Percentiles rank a stretch among this genome's conserved stretches.
Conservation (phyloP, 805 yeast species). For the Suhomyces canberraensis region DNA sequence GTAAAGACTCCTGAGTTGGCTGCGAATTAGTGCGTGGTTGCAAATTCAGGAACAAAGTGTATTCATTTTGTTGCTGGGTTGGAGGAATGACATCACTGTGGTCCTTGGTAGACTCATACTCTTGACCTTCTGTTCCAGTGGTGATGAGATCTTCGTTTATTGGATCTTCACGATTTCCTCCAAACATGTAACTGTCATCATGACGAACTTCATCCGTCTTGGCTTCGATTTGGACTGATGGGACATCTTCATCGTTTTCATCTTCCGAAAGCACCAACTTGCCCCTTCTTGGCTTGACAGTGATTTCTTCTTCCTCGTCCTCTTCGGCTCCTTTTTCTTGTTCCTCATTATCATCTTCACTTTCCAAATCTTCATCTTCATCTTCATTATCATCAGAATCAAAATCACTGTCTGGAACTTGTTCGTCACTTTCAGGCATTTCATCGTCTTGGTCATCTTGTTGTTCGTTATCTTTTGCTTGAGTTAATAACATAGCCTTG, state of each 20-base stretch:
- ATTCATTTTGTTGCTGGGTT: not conserved
- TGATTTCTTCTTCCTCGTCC: not conserved
- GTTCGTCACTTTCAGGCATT: conserved; percentile 15
- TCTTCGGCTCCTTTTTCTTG: conserved; percentile 15
- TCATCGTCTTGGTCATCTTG: conserved; percentile 21
- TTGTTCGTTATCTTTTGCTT: conserved; percentile 7
- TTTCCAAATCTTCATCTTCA: not conserved
- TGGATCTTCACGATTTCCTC: conserved; percentile 12
- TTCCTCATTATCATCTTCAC: conserved; percentile 9
- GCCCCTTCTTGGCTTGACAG: conserved; percentile 5
- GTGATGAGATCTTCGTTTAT: conserved; percentile 13
- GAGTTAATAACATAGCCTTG: conserved; percentile 27
- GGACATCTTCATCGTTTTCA: conserved; percentile 16
- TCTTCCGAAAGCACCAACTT: conserved; percentile 8
- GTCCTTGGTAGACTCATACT: not conserved
- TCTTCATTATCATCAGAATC: conserved; percentile 10
- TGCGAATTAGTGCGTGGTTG: conserved; percentile 16
- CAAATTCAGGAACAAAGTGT: conserved; percentile 27
- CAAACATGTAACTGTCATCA: conserved; percentile 32
- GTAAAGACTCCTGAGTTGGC: conserved; percentile 8
- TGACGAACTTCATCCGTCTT: too few relatives aligned
- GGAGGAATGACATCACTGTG: not conserved
- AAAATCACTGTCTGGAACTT: conserved; percentile 14
- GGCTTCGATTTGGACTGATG: too few relatives aligned
- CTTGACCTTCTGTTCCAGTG: conserved; percentile 7